phyloP scores from a whole-genome alignment of 108 stramenopile genomes.

The Skeletonema grethae region DNA sequence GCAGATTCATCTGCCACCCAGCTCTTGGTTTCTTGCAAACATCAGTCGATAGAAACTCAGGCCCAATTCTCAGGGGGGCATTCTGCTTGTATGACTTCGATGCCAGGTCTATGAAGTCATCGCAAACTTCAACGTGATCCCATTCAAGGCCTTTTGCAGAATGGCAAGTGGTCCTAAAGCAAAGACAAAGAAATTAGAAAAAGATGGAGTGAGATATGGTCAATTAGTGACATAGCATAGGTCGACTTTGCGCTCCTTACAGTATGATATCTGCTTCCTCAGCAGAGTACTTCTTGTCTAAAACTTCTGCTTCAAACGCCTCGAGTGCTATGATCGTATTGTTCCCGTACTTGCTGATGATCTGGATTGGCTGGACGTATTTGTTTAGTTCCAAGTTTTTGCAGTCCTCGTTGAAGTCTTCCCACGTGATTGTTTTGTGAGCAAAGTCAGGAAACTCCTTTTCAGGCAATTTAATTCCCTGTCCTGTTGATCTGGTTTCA shows the following conservation, averaged over 20 bases:
- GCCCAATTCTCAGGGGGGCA: conserved; percentile 5
- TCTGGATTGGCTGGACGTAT: conserved; percentile 14
- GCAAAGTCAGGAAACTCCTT: conserved; percentile 44
- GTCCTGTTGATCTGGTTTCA: conserved; percentile 2
- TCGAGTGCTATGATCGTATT: conserved; percentile 37
- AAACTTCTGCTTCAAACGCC: conserved; percentile 27
- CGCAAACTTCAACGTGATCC: conserved; percentile 42
- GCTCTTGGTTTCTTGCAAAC: conserved; percentile 2
- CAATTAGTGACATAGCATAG: no score
- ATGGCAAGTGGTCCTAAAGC: conserved; percentile 27
- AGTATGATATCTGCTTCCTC: conserved; percentile 51
- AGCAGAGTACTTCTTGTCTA: conserved; percentile 17
- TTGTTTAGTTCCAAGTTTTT: conserved; percentile 12
- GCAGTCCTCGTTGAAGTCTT: conserved; percentile 15
- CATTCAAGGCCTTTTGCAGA: conserved; percentile 49
- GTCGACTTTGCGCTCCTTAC: no score
- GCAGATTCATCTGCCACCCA: conserved; percentile 25
- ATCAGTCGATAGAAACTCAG: conserved; percentile 1
- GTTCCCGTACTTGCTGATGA: conserved; percentile 25
- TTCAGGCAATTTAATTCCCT: conserved; percentile 5
- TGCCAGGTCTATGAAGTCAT: conserved; percentile 29
- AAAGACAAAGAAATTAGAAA: no score
- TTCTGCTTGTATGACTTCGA: conserved; percentile 5
- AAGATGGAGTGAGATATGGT: no score
- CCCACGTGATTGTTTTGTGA: conserved; percentile 32